Evolutionary conservation across 1,284 basidiomycete species (phyloP).

Genomic region (Cryptococcus amylolentus): DNA sequence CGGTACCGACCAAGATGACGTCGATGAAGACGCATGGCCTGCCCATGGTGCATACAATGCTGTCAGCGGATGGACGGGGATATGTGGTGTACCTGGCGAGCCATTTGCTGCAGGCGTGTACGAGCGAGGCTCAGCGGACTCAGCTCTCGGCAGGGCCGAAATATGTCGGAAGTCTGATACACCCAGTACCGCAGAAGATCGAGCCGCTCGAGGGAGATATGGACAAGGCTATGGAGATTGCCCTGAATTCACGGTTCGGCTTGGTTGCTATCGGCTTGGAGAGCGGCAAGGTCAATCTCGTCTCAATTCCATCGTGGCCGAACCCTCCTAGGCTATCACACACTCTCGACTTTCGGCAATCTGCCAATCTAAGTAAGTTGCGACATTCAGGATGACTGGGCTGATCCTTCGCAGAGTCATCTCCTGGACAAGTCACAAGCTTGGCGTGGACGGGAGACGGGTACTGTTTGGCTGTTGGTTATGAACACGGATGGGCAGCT

Average conservation of each 20-base stretch:
- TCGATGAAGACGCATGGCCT: conserved; percentile 24
- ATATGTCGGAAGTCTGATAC: conserved; percentile 17
- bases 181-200: conserved; percentile 21
- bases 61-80: conserved; percentile 48
- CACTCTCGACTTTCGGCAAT: conserved; percentile 26
- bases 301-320: conserved; percentile 46
- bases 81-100: conserved; percentile 41
- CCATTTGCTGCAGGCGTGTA: conserved; percentile 10
- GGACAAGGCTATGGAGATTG: conserved; percentile 59
- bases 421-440: conserved; percentile 66
- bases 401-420: conserved; percentile 11
- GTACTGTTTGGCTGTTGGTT: conserved; percentile 94
- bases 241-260: conserved; percentile 80
- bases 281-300: conserved; percentile 58
- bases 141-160: conserved; percentile 13
- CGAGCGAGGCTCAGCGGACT: conserved; percentile 4
- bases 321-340: conserved; percentile 27
- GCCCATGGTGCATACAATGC: conserved; percentile 41
- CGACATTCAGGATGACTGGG: conserved; percentile 7
- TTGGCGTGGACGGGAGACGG: conserved; percentile 94
- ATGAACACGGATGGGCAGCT: conserved; percentile 82
- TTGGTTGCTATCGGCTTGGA: conserved; percentile 76
- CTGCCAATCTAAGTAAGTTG: conserved; percentile 40
- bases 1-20: conserved; percentile 20
- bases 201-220: conserved; percentile 57